These are phyloP conservation scores for Protea cynaroides DNA, from an alignment of 164 flowering plant genomes.

Conservation along the genomic window DNA sequence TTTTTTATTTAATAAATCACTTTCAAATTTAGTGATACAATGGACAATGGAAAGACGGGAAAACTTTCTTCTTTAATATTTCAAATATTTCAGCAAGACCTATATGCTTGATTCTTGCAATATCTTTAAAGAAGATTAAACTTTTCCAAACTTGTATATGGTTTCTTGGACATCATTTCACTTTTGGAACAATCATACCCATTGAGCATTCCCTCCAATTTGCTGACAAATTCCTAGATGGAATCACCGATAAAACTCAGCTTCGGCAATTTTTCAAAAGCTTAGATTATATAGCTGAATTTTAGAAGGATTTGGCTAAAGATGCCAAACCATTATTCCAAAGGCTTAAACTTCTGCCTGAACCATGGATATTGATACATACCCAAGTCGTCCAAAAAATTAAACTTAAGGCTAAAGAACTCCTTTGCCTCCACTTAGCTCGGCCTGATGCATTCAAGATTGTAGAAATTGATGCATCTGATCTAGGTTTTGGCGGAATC, in stretches of 20 bases:
- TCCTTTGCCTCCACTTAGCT: not conserved
- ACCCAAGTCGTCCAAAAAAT: not conserved
- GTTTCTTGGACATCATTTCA: too few relatives aligned
- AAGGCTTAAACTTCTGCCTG: not conserved
- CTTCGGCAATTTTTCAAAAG: not conserved
- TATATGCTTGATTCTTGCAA: too few relatives aligned
- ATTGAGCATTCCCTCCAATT: too few relatives aligned
- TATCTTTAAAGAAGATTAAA: too few relatives aligned
- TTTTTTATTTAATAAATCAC: not conserved
- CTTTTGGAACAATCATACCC: too few relatives aligned
- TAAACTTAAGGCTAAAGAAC: not conserved
- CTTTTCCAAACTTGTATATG: too few relatives aligned
- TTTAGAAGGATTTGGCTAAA: not conserved
- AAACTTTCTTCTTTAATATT: conserved; percentile 8
- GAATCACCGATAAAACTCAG: not conserved
- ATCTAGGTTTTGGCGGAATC: conserved; percentile 7
- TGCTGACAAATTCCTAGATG: too few relatives aligned
- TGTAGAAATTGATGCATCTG: conserved; percentile 5
- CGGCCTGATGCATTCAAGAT: not conserved
- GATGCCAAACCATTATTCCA: not conserved
- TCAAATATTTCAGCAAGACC: too few relatives aligned
- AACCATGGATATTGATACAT: not conserved
- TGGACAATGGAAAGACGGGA: not conserved
- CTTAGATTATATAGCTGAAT: not conserved
- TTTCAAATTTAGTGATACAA: conserved; percentile 6